phyloP scores from a whole-genome alignment of 2,329 filamentous ascomycete genomes.

The Pseudocercospora crystallina region DNA sequence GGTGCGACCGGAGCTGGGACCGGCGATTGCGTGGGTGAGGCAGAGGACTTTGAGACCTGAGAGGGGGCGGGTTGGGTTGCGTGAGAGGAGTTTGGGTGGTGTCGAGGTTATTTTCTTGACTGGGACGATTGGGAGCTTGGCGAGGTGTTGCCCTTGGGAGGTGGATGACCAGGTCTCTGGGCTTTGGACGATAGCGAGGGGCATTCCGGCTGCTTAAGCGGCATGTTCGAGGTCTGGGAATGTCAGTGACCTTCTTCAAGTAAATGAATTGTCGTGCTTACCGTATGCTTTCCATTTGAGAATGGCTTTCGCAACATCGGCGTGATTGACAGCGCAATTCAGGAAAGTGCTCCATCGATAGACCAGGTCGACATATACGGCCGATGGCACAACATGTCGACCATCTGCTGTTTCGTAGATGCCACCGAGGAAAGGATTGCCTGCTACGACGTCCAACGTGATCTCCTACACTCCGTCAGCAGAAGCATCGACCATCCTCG shows the following conservation, averaged over 20 bases:
- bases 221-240: constrained; percentile 8
- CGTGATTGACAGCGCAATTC: constrained; percentile 3
- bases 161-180: constrained; percentile 1
- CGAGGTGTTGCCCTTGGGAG: constrained; percentile 4
- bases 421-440: constrained; percentile 4
- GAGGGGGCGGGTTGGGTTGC: constrained; percentile 5
- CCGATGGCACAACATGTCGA: constrained; percentile 7
- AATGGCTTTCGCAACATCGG: constrained; percentile 7
- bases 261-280: background rate
- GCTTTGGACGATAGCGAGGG: constrained; percentile 8
- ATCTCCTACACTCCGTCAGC: too few relatives aligned
- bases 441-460: constrained; percentile 4
- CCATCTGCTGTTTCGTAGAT: constrained; percentile 13
- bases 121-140: constrained; percentile 8
- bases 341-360: constrained; percentile 13
- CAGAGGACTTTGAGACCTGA: constrained; percentile 10
- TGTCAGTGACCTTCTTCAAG: background rate
- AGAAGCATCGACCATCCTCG: background rate
- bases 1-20: constrained; percentile 6
- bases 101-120: background rate
- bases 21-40: constrained; percentile 12
- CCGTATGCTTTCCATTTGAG: background rate
- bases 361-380: constrained; percentile 11
- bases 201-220: constrained; percentile 1
- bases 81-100: background rate